A percentile compares a stretch with the other conserved stretches of the same genome.
Evolutionary conservation across 805 yeast genomes (phyloP).

Genomic region (Starmerella geochares): DNA sequence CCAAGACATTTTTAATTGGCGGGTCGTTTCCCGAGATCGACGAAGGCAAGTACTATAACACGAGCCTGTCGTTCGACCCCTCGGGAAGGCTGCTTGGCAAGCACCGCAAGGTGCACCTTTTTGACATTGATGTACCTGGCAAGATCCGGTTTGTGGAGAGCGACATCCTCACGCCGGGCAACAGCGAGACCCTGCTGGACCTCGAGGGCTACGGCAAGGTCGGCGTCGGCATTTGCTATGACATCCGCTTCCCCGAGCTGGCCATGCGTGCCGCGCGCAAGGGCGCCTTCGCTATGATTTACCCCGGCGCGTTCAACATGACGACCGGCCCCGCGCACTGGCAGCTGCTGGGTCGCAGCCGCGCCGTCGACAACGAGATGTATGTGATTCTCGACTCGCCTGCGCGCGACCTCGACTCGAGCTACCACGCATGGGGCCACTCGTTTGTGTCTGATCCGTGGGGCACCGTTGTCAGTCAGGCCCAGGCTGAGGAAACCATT

Average conservation of each 20-base stretch:
- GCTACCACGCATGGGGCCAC: constrained; percentile 78
- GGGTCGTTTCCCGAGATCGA: constrained; percentile 81
- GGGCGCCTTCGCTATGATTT: constrained; percentile 74
- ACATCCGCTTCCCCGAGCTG: constrained; percentile 71
- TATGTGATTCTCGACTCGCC: constrained; percentile 63
- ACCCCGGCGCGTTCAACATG: constrained; percentile 87
- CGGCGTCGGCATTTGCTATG: constrained; percentile 70
- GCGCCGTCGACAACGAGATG: constrained; percentile 83
- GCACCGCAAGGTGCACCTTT: constrained; percentile 83
- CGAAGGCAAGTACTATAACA: constrained; percentile 53
- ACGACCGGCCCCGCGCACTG: constrained; percentile 91
- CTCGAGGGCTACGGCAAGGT: constrained; percentile 55
- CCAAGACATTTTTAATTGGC: constrained; percentile 61
- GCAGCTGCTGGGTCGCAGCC: constrained; percentile 64
- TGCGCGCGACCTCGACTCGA: constrained; percentile 74
- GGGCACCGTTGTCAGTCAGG: constrained; percentile 69
- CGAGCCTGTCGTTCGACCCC: constrained; percentile 62
- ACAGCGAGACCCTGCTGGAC: constrained; percentile 67
- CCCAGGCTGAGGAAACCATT: constrained; percentile 69
- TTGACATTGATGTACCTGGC: constrained; percentile 85
- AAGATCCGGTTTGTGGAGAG: constrained; percentile 84
- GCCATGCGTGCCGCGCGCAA: constrained; percentile 53
- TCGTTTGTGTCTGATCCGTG: constrained; percentile 80
- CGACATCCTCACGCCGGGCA: constrained; percentile 63
- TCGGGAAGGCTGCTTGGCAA: constrained; percentile 70